Conservation (phyloP, 768 basidiomycete genomes). For the Pholiota conissans region DNA sequence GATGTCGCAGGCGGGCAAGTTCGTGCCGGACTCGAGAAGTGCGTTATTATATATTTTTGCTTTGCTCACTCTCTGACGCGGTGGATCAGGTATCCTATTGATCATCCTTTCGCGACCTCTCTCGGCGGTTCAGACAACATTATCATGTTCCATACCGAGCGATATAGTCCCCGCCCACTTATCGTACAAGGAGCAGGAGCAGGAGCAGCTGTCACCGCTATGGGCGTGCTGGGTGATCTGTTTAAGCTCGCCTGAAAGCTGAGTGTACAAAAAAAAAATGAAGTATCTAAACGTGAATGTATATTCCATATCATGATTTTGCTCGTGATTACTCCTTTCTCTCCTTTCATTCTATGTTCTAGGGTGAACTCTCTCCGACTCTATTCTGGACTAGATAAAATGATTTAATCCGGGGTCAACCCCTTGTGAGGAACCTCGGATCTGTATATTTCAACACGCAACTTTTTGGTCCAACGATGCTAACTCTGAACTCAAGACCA, state of each 20-base stretch:
- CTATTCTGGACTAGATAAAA: no score
- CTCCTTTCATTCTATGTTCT: no score
- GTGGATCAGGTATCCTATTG: slow-evolving; percentile 69
- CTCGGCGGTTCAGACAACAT: slow-evolving; percentile 98
- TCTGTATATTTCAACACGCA: no score
- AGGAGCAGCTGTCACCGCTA: slow-evolving; percentile 97
- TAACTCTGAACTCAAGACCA: no score
- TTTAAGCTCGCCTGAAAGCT: slow-evolving; percentile 55
- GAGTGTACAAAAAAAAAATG: neutral
- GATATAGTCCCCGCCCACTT: slow-evolving; percentile 86
- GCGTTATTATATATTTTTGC: slow-evolving; percentile 27
- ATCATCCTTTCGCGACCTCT: slow-evolving; percentile 94
- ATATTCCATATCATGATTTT: neutral
- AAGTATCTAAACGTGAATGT: neutral
- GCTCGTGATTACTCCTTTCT: no score
- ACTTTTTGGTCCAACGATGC: no score
- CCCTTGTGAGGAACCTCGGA: no score
- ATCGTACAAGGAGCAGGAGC: slow-evolving; percentile 97
- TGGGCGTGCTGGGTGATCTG: slow-evolving; percentile 93
- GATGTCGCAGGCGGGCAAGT: slow-evolving; percentile 73
- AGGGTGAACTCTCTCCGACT: no score
- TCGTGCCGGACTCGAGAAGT: slow-evolving; percentile 90
- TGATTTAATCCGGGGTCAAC: no score
- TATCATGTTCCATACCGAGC: slow-evolving; percentile 93
- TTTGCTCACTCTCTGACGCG: neutral